Base-by-base conservation (phyloP, 208 protist genomes). In the Borovskyia barvae region DNA sequence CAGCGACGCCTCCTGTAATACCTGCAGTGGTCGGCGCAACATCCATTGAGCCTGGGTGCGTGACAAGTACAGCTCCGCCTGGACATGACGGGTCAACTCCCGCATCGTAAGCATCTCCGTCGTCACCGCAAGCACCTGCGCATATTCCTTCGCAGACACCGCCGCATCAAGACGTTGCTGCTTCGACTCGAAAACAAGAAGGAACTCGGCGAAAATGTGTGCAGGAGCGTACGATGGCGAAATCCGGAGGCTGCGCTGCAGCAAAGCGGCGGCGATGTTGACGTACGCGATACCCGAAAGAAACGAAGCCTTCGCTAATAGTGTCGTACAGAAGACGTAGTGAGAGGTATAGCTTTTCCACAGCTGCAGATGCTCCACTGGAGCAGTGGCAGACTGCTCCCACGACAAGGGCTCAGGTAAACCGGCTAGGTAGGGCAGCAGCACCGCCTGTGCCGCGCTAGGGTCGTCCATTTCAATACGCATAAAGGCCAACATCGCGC, bases 241-340 rank as follows among this genome's bases (percentile, higher is more conserved):
- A 17, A 90, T 42, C 5, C 50, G 50, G 25, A 96, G 59, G 47
- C 82, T 90, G 8, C 80, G 81, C 58, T 82, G 63, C 40, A 90
- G 53, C 41, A 92, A 63, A 14, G 68, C 71, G 3, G 84, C 87
- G 15, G 90, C 78, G 33, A 93, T 72, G 53, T 87, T 85, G 24
- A 91, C 53, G 75, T 87, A 92, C 3, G 70, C 42, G 17, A 51
- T 75, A 33, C 90, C 85, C 43, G 75, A 86, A 67, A 91, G 89
- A 11, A 80, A 62, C 57, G 81, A 86, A n/a, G 81, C 77, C 63
- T 87, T 88, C 28, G 90, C 86, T 8, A 92, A 71, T 22, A 91
- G 75, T 20, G 85, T 67, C 22, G 55, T 75, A 32, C 69, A 36
- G 24, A 86, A 77, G 11, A 95, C 46, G 61, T 87, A 93, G 71